Evolutionary conservation across 768 basidiomycete species (phyloP), one percentile per base, ranked within the genome.

Genomic region (Suillus weaverae): DNA sequence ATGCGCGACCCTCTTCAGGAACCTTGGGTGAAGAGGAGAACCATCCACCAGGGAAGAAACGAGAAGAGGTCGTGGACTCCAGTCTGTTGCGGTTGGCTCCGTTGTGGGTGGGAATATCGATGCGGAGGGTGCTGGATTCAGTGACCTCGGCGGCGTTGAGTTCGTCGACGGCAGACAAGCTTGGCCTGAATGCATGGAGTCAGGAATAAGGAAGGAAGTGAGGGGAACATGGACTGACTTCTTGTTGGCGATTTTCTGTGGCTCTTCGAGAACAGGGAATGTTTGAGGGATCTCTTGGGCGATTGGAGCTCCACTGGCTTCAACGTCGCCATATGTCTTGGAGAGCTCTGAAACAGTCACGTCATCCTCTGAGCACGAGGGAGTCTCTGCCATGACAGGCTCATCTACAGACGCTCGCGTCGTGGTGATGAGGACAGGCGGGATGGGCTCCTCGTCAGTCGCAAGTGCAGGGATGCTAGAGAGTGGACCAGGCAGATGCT

Each of bases 21-120:
- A 77, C 68, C 69, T 79, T 82, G 32, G 75, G 72, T 22, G 79
- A 70, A 46, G 72, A 70, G 16, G 73, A 74, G 71, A 76, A 75
- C 85, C 85, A 86, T 2, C 81, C 83, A 39, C 86, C 86, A 10
- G 84, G 85, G 80, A 86, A 84, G 74, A 83, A 81, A 55, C 82
- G 78, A 14, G 84, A 85, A n/a, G 86, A 86, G 4, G 84, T 76
- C 1, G 83, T 82, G 11, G 85, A 85, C 69, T 84, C 83, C n/a
- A 81, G 76, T 57, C 84, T 75, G 2, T 76, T 76, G 16, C 69
- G 84, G 33, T 51, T 53, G 8, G 65, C 36, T 20, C 66, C 67
- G 0, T 65, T 55, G 20, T 69, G 66, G 26, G 72, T 66, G 53
- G 64, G 65, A 26, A 64, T 54, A 38, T 70, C 66, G 36, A 67